Conservation (phyloP, 2,329 filamentous ascomycete genomes). For the Fusarium oxysporum region DNA sequence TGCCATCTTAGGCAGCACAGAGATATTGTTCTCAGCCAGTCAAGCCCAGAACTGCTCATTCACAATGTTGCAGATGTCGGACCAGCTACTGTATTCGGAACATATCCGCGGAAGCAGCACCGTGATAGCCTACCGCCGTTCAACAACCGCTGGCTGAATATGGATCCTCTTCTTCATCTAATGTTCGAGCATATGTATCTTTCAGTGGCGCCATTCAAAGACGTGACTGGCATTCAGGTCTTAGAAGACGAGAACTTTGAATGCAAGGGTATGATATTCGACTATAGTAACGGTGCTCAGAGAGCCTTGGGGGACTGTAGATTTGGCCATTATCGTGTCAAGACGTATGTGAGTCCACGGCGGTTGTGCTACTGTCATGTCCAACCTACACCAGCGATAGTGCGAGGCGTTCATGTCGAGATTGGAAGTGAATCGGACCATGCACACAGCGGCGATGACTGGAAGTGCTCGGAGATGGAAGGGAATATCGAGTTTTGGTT, state of each 20-base stretch:
- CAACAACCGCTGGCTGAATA: not conserved
- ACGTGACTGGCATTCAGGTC: not conserved
- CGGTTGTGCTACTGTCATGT: not conserved
- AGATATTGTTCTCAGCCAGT: constrained; percentile 12
- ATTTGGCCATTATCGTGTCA: not conserved
- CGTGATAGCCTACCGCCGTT: not conserved
- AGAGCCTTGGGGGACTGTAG: constrained; percentile 2
- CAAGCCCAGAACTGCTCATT: constrained; percentile 8
- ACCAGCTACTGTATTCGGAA: constrained; percentile 22
- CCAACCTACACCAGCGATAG: not conserved
- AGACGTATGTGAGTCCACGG: not conserved
- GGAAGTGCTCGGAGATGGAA: constrained; percentile 3
- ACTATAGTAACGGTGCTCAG: constrained; percentile 2
- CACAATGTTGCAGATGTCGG: constrained; percentile 9
- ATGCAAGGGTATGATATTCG: constrained; percentile 7
- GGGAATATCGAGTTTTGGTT: constrained; percentile 18
- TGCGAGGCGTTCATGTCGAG: not conserved
- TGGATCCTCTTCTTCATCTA: not conserved
- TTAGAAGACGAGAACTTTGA: not conserved
- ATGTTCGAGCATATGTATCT: not conserved
- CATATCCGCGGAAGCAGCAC: not conserved
- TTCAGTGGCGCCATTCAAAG: not conserved
- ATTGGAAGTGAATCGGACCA: not conserved
- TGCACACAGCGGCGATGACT: not conserved
- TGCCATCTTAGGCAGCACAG: not conserved